These are phyloP conservation scores for Magnaporthiopsis incrustans DNA, from an alignment of 2,329 filamentous ascomycete species.

Conservation along the genomic window DNA sequence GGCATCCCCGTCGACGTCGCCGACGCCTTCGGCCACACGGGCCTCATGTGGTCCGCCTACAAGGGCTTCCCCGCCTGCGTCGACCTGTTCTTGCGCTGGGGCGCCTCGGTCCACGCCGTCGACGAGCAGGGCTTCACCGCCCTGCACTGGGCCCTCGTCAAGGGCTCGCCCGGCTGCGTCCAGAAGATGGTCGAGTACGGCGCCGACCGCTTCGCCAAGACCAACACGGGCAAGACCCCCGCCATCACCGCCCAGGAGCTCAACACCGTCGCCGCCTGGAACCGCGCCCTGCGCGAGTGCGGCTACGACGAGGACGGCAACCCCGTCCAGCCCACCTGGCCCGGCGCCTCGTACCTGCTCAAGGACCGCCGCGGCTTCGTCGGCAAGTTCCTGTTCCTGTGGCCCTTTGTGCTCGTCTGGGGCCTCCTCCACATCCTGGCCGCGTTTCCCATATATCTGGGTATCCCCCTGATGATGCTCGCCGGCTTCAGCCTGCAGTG, in stretches of 20 bases:
- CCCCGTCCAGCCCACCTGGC: slow-evolving; percentile 60
- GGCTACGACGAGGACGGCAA: slow-evolving; percentile 56
- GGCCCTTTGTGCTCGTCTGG: slow-evolving; percentile 74
- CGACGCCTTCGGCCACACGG: slow-evolving; percentile 86
- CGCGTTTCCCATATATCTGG: slow-evolving; percentile 64
- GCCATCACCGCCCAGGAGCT: slow-evolving; percentile 80
- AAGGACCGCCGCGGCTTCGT: slow-evolving; percentile 74
- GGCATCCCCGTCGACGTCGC: slow-evolving; percentile 89
- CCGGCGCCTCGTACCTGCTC: slow-evolving; percentile 61
- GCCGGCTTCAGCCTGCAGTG: slow-evolving; percentile 67
- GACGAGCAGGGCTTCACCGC: slow-evolving; percentile 94
- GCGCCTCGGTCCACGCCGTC: slow-evolving; percentile 80
- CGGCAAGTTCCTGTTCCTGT: slow-evolving; percentile 80
- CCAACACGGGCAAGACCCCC: slow-evolving; percentile 83
- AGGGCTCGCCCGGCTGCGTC: slow-evolving; percentile 81
- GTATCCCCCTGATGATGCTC: slow-evolving; percentile 62
- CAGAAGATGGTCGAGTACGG: slow-evolving; percentile 95
- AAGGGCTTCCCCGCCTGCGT: slow-evolving; percentile 92
- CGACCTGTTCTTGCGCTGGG: slow-evolving; percentile 88
- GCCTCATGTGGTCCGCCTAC: slow-evolving; percentile 98
- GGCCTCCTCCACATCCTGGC: slow-evolving; percentile 64
- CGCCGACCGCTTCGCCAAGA: slow-evolving; percentile 85
- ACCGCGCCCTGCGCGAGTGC: slow-evolving; percentile 20
- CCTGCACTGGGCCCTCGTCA: slow-evolving; percentile 92
- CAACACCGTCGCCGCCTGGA: slow-evolving; percentile 63